Percentiles rank a stretch among this genome's conserved stretches.
phyloP scores from a whole-genome alignment of 2,329 filamentous ascomycete genomes.

The Aureobasidium mangrovei region DNA sequence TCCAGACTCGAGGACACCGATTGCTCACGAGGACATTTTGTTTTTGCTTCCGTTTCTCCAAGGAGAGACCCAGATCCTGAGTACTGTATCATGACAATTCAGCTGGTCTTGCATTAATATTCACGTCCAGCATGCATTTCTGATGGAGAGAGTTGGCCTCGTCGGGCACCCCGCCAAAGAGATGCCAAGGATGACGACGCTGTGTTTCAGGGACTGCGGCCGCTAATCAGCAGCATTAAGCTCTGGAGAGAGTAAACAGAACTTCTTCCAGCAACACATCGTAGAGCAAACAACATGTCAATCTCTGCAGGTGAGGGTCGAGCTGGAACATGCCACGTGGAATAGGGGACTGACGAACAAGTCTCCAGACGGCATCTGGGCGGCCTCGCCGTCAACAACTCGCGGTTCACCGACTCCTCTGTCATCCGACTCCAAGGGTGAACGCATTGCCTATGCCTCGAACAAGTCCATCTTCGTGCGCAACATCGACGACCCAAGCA shows the following conservation, averaged over 20 bases:
- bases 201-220: not conserved
- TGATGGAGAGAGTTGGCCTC: no score
- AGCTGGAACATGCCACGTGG: not conserved
- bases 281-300: constrained; percentile 17
- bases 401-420: constrained; percentile 85
- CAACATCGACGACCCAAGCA: constrained; percentile 79
- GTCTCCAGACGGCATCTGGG: constrained; percentile 61
- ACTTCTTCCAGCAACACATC: not conserved
- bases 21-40: no score
- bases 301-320: constrained; percentile 18
- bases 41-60: no score
- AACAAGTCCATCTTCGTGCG: constrained; percentile 96
- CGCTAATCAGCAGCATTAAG: not conserved
- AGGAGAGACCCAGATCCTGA: no score
- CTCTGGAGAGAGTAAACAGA: not conserved
- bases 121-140: no score
- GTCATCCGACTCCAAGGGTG: constrained; percentile 78
- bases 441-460: constrained; percentile 86
- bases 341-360: not conserved
- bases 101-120: no score
- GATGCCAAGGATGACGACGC: not conserved
- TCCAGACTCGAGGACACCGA: no score
- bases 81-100: no score
- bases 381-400: constrained; percentile 71
- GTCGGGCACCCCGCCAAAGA: not conserved